Evolutionary conservation across 768 basidiomycete genomes (phyloP).

Genomic region (Pisolithus microcarpus): DNA sequence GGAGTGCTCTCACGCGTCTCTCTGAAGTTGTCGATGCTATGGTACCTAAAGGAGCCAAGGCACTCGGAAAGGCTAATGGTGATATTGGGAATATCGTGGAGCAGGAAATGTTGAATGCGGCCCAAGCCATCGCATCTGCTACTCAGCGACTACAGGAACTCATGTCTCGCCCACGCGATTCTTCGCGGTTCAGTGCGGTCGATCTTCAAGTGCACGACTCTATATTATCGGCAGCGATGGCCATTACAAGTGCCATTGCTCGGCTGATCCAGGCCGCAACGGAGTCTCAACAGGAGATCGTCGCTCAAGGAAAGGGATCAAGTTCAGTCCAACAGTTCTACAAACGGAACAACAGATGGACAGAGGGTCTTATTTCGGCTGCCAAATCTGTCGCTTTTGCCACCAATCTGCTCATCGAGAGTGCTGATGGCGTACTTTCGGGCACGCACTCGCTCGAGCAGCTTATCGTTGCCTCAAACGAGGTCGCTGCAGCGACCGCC

Average conservation of each 20-base stretch:
- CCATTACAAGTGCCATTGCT: slow-evolving; percentile 91
- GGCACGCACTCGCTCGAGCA: slow-evolving; percentile 97
- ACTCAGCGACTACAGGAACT: slow-evolving; percentile 86
- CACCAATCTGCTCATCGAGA: slow-evolving; percentile 91
- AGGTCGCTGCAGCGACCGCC: slow-evolving; percentile 93
- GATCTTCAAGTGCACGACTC: slow-evolving; percentile 98
- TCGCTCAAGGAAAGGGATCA: slow-evolving; percentile 89
- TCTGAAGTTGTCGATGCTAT: slow-evolving; percentile 83
- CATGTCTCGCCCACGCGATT: slow-evolving; percentile 86
- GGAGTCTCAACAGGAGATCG: slow-evolving; percentile 97
- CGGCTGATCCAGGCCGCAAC: slow-evolving; percentile 95
- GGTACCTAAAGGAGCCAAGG: slow-evolving; percentile 75
- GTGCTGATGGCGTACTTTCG: slow-evolving; percentile 93
- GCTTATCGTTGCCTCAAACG: slow-evolving; percentile 99
- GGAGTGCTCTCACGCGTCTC: slow-evolving; percentile 74
- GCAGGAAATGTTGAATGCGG: slow-evolving; percentile 91
- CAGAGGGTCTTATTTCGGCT: slow-evolving; percentile 96
- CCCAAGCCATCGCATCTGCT: slow-evolving; percentile 87
- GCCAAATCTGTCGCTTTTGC: slow-evolving; percentile 98
- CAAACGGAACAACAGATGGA: slow-evolving; percentile 99
- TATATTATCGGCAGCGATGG: slow-evolving; percentile 87
- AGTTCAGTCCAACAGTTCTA: slow-evolving; percentile 95
- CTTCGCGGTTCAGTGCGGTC: slow-evolving; percentile 78
- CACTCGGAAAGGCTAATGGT: slow-evolving; percentile 72
- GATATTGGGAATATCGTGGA: slow-evolving; percentile 96